Evolutionary conservation across 2,329 filamentous ascomycete species (phyloP).

Genomic region (Colletotrichum coccodes): DNA sequence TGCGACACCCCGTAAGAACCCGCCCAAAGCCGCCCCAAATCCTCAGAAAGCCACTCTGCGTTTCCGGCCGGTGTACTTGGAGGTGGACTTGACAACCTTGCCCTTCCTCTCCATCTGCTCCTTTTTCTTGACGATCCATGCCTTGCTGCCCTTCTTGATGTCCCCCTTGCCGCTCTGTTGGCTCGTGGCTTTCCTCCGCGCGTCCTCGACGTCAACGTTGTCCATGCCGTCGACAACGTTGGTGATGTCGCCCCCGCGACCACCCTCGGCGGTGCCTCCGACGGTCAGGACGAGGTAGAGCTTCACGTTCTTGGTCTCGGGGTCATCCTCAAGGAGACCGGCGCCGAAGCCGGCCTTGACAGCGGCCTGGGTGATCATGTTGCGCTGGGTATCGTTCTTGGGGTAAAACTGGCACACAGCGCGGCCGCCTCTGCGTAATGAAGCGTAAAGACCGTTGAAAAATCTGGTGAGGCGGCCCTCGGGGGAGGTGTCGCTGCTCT

Average conservation of each 20-base stretch:
- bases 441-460: slow-evolving; percentile 92
- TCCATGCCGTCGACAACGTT: slow-evolving; percentile 91
- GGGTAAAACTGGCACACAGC: slow-evolving; percentile 99
- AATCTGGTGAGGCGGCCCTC: slow-evolving; percentile 83
- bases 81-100: slow-evolving; percentile 90
- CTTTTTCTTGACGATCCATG: slow-evolving; percentile 87
- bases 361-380: slow-evolving; percentile 91
- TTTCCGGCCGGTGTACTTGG: slow-evolving; percentile 94
- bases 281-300: slow-evolving; percentile 96
- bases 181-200: slow-evolving; percentile 59
- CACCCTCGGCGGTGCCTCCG: slow-evolving; percentile 66
- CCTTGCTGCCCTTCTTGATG: slow-evolving; percentile 83
- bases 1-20: slow-evolving; percentile 14
- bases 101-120: slow-evolving; percentile 95
- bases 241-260: slow-evolving; percentile 81
- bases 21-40: background rate
- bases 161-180: slow-evolving; percentile 59
- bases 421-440: slow-evolving; percentile 82
- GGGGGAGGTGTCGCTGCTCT: slow-evolving; percentile 85
- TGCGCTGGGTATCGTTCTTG: slow-evolving; percentile 90
- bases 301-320: slow-evolving; percentile 95
- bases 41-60: slow-evolving; percentile 78
- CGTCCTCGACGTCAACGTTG: slow-evolving; percentile 83
- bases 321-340: slow-evolving; percentile 93
- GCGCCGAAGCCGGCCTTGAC: slow-evolving; percentile 96